These are phyloP conservation scores for Trichoderma aggressivum DNA, from an alignment of 2,329 filamentous ascomycete genomes.

Conservation along the genomic window DNA sequence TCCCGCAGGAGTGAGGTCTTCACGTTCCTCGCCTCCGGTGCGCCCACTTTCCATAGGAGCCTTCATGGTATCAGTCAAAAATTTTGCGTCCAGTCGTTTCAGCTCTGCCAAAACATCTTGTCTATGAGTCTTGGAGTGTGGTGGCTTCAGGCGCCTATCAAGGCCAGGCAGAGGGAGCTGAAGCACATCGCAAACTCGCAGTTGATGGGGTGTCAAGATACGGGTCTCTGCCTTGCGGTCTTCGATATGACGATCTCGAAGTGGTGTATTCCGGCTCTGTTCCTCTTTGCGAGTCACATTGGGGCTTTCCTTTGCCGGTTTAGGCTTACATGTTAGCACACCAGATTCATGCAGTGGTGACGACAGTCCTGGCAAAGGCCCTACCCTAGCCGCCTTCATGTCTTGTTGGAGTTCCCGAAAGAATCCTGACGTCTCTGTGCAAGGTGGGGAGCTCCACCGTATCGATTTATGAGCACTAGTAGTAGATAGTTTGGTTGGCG, in stretches of 20 bases:
- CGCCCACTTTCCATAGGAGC: neutral
- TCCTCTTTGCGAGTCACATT: neutral
- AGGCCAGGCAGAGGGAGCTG: conserved; percentile 27
- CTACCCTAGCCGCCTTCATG: neutral
- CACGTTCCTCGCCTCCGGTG: neutral
- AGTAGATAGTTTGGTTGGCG: neutral
- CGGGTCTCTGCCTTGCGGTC: neutral
- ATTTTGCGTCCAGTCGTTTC: conserved; percentile 29
- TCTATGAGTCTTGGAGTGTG: conserved; percentile 20
- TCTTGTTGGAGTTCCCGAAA: neutral
- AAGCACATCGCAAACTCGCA: conserved; percentile 21
- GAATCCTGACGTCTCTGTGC: neutral
- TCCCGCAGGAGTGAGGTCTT: neutral
- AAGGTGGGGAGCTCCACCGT: neutral
- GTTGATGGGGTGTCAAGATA: neutral
- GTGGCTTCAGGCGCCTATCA: conserved; percentile 24
- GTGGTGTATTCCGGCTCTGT: neutral
- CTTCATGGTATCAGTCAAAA: conserved; percentile 23
- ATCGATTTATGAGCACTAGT: neutral
- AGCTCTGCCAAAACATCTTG: conserved; percentile 30
- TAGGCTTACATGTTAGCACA: neutral
- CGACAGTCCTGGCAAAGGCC: neutral
- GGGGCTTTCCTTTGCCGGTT: neutral
- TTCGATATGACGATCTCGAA: neutral
- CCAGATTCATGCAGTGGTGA: neutral